Conservation (phyloP, 1,284 basidiomycete genomes). For the Heterobasidion occidentale region DNA sequence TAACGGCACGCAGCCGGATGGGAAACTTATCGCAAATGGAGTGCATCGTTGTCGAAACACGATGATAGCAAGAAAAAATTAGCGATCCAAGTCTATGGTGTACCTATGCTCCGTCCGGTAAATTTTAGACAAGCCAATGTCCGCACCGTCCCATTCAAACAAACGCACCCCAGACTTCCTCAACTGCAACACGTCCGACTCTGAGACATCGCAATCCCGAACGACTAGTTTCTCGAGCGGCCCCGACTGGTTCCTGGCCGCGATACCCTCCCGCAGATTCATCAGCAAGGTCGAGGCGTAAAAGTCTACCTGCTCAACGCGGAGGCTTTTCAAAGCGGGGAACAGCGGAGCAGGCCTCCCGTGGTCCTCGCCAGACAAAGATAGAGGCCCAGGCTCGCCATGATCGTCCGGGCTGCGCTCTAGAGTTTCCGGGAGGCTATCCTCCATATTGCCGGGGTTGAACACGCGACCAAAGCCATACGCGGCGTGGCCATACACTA, state of each 20-base stretch:
- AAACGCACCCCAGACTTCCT: neutral
- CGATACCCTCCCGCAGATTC: neutral
- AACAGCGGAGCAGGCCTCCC: neutral
- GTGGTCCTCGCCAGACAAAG: neutral
- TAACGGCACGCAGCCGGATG: no score
- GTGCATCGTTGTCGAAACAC: no score
- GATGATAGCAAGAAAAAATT: no score
- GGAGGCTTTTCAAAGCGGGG: neutral
- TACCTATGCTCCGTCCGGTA: neutral
- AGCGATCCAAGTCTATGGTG: no score
- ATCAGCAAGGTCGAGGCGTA: neutral
- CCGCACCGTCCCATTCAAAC: neutral
- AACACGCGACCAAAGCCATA: neutral
- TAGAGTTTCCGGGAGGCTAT: neutral
- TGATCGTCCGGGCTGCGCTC: neutral
- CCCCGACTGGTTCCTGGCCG: neutral
- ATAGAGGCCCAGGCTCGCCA: neutral
- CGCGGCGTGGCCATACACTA: neutral
- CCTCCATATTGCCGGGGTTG: neutral
- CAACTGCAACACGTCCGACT: neutral
- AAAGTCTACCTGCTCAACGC: neutral
- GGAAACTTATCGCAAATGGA: no score
- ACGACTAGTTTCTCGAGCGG: neutral
- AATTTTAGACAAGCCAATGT: neutral
- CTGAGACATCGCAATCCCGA: neutral